These are phyloP conservation scores for Myriosclerotinia curreyana DNA, from an alignment of 2,329 filamentous ascomycete species.

Conservation along the genomic window DNA sequence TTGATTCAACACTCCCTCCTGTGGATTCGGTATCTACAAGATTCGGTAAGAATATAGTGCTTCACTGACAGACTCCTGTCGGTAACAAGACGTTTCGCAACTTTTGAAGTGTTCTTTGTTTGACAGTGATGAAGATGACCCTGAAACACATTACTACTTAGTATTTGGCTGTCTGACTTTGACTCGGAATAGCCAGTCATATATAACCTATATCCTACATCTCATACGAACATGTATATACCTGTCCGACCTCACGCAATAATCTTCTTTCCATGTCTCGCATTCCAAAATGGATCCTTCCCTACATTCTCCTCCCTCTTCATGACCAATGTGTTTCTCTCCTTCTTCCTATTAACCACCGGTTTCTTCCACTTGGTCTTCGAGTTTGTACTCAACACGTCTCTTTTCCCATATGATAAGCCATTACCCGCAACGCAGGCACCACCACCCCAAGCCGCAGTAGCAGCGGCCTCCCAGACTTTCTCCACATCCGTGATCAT, in stretches of 20 bases:
- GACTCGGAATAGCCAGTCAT: too few relatives aligned
- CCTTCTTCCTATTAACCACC: background rate
- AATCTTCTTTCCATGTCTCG: conserved; percentile 15
- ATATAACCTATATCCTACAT: too few relatives aligned
- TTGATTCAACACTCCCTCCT: too few relatives aligned
- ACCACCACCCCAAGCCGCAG: conserved; percentile 44
- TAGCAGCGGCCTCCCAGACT: conserved; percentile 50
- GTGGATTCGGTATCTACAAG: too few relatives aligned
- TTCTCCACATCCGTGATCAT: conserved; percentile 51
- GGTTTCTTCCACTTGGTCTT: conserved; percentile 8
- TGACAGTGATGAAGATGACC: too few relatives aligned
- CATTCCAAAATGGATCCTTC: conserved; percentile 10
- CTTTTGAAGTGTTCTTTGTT: too few relatives aligned
- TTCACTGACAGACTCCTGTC: too few relatives aligned
- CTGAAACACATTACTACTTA: too few relatives aligned
- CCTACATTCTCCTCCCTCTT: conserved; percentile 1
- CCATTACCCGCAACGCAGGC: conserved; percentile 36
- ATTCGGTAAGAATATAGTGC: too few relatives aligned
- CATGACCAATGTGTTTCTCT: conserved; percentile 1
- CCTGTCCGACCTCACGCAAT: background rate
- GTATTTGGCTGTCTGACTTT: too few relatives aligned
- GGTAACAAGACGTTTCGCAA: too few relatives aligned
- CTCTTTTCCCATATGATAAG: conserved; percentile 26
- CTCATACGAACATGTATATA: too few relatives aligned
- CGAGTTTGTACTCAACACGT: background rate